These are phyloP conservation scores for Malus hybrid DNA, from an alignment of 331 rosid species.

Conservation along the genomic window DNA sequence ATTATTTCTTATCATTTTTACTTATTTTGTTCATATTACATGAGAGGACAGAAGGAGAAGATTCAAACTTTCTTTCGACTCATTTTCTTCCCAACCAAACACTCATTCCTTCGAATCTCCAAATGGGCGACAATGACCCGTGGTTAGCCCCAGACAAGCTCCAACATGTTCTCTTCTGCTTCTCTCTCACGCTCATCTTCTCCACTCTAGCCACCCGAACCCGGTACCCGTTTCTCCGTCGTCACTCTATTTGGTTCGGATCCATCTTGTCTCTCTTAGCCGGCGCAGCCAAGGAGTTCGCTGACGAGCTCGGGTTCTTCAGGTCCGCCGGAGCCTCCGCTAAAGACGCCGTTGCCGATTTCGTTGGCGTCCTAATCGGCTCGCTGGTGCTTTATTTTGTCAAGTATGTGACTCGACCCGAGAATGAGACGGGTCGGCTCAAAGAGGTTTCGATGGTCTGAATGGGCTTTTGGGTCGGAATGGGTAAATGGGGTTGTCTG, in stretches of 20 bases:
- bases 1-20: no score
- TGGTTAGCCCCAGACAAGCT: slow-evolving; percentile 69
- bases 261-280: slow-evolving; percentile 57
- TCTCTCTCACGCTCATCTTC: slow-evolving; percentile 49
- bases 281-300: slow-evolving; percentile 84
- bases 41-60: neutral
- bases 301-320: slow-evolving; percentile 75
- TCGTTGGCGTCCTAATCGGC: slow-evolving; percentile 55
- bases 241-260: slow-evolving; percentile 46
- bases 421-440: slow-evolving; percentile 13
- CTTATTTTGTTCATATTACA: neutral
- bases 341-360: slow-evolving; percentile 63
- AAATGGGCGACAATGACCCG: slow-evolving; percentile 46
- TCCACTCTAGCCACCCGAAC: slow-evolving; percentile 33
- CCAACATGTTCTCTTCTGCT: slow-evolving; percentile 53
- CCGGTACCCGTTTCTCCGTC: slow-evolving; percentile 49
- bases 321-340: slow-evolving; percentile 75
- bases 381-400: slow-evolving; percentile 29
- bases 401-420: slow-evolving; percentile 11
- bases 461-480: neutral
- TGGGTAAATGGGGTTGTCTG: neutral
- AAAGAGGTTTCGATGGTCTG: slow-evolving; percentile 39
- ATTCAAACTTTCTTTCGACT: neutral
- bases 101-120: neutral
- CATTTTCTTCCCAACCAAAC: neutral